Evolutionary conservation across 805 yeast species (phyloP).

Genomic region (Torulaspora indica): DNA sequence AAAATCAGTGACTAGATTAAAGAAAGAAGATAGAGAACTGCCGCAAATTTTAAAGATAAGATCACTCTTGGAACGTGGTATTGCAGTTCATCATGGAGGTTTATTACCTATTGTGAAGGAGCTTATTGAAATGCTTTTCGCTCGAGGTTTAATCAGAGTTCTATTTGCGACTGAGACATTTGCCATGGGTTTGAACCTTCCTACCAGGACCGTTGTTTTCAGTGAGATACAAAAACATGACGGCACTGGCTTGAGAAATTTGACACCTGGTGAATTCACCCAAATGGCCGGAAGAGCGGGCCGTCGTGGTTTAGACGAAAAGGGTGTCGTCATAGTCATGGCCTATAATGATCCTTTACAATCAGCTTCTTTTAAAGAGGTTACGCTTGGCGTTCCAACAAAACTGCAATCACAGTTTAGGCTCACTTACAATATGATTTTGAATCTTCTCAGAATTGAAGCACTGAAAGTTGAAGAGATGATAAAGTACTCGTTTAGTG

Average conservation of each 20-base stretch:
- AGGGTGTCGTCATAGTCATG: constrained; percentile 94
- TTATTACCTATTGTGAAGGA: constrained; percentile 89
- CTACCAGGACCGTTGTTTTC: constrained; percentile 94
- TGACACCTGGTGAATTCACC: constrained; percentile 94
- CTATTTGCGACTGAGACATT: constrained; percentile 96
- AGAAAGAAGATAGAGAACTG: constrained; percentile 85
- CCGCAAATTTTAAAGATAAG: constrained; percentile 86
- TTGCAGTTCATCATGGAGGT: constrained; percentile 96
- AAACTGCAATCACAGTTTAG: constrained; percentile 88
- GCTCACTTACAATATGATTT: constrained; percentile 90
- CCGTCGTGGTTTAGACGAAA: constrained; percentile 88
- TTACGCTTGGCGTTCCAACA: constrained; percentile 84
- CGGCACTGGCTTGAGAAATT: constrained; percentile 73
- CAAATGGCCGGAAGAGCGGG: constrained; percentile 99
- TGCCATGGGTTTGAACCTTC: constrained; percentile 97
- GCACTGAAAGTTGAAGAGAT: constrained; percentile 96
- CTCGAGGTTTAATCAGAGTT: constrained; percentile 80
- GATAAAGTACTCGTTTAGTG: constrained; percentile 94
- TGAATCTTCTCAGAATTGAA: constrained; percentile 85
- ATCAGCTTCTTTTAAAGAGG: constrained; percentile 61
- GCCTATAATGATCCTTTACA: constrained; percentile 63
- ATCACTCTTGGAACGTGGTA: constrained; percentile 81
- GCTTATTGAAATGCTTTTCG: constrained; percentile 84
- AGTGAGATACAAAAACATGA: constrained; percentile 84
- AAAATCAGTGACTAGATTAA: constrained; percentile 77